Evolutionary conservation across 2,329 filamentous ascomycete genomes (phyloP).

Genomic region (Bisporella sp.): DNA sequence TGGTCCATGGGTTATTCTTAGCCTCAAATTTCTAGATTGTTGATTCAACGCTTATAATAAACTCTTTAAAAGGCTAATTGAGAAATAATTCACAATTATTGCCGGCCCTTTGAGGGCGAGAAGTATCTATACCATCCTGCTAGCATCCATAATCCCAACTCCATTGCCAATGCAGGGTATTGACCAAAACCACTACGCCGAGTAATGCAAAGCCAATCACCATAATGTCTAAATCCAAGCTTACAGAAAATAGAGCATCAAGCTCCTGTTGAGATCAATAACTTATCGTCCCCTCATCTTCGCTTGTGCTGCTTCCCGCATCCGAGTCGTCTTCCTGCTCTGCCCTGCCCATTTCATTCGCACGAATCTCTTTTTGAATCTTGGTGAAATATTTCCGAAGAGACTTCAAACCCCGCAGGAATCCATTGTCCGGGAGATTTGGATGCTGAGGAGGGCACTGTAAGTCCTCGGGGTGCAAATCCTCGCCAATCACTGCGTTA

Average conservation of each 20-base stretch:
- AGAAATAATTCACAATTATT: neutral
- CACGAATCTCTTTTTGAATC: slow-evolving; percentile 71
- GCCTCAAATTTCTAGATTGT: no score
- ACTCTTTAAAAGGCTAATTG: neutral
- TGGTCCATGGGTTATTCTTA: no score
- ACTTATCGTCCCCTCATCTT: slow-evolving; percentile 21
- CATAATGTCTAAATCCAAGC: neutral
- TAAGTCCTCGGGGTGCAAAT: slow-evolving; percentile 49
- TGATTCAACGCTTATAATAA: no score
- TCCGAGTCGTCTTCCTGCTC: slow-evolving; percentile 1
- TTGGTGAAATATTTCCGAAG: slow-evolving; percentile 78
- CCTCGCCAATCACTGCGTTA: slow-evolving; percentile 89
- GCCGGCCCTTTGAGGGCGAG: slow-evolving; percentile 5
- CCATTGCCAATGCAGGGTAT: slow-evolving; percentile 19
- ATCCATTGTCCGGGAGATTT: slow-evolving; percentile 76
- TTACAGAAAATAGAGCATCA: neutral
- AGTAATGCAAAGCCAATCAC: slow-evolving; percentile 1
- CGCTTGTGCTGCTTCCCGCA: slow-evolving; percentile 7
- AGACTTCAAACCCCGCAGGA: slow-evolving; percentile 75
- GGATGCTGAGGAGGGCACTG: slow-evolving; percentile 78
- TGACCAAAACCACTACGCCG: slow-evolving; percentile 10
- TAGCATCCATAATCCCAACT: slow-evolving; percentile 1
- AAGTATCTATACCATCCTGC: neutral
- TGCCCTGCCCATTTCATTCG: slow-evolving; percentile 22
- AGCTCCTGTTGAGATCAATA: slow-evolving; percentile 11